Evolutionary conservation across 305 asterid species (phyloP).

Genomic region (Rubia occidens): DNA sequence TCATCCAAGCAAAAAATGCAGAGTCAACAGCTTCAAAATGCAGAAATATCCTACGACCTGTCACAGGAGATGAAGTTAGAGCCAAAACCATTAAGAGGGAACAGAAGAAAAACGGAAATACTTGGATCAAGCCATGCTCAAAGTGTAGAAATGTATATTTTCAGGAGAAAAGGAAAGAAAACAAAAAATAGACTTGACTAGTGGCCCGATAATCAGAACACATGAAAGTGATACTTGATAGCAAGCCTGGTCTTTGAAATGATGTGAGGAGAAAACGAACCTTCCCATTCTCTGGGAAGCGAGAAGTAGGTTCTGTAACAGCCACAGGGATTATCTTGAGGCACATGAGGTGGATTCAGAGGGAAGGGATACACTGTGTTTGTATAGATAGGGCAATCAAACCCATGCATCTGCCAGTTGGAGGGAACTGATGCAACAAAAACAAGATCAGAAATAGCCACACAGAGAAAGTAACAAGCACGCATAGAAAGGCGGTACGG

Average conservation of each 20-base stretch:
- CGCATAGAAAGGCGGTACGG: background rate
- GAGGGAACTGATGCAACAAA: constrained; percentile 72
- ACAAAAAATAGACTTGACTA: background rate
- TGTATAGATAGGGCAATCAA: constrained; percentile 83
- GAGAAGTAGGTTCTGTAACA: constrained; percentile 78
- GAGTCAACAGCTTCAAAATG: constrained; percentile 99
- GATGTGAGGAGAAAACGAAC: constrained; percentile 31
- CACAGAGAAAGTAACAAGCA: background rate
- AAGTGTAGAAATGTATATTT: background rate
- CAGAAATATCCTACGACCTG: constrained; percentile 85
- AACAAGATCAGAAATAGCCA: constrained; percentile 11
- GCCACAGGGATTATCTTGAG: constrained; percentile 93
- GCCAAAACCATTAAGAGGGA: constrained; percentile 1
- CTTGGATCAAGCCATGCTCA: background rate
- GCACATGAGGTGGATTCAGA: constrained; percentile 84
- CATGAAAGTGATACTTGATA: background rate
- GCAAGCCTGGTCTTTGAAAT: background rate
- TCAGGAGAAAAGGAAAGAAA: background rate
- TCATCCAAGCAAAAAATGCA: constrained; percentile 88
- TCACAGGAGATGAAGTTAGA: constrained; percentile 14
- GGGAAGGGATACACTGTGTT: constrained; percentile 81
- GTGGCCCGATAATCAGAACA: background rate
- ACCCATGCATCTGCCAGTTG: constrained; percentile 99
- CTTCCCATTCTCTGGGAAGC: constrained; percentile 94
- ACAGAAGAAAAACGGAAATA: background rate